Base-by-base conservation (phyloP, 148 eudicot species). In the Polygonum maritimum region DNA sequence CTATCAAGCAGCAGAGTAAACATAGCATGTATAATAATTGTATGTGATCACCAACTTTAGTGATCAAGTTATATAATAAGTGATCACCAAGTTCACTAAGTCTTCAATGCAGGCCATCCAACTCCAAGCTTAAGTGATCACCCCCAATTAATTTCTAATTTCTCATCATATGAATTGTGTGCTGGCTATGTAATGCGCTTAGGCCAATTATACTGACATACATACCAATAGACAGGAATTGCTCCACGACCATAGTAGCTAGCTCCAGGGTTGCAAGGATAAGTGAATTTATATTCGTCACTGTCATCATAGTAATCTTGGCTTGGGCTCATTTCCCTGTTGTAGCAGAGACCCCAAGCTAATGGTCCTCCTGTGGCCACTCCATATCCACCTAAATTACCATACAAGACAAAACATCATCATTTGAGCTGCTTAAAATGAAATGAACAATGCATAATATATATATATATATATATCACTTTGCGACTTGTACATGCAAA, bases 331-430 rank as follows among this genome's bases (percentile, higher is more conserved):
- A 92, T 63, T 84, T 92, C 98, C 78, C 81, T 89, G 81, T 89
- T 96, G 87, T 89, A 92, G 85, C 99, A 96, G 69, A 96, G 91
- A 75, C 99, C 99, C 98, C 98, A 96, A 7, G 99, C 94, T 67
- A 76, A 74, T 12, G 98, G 98, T 77, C 99, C 99, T 49, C 99
- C 99, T 0, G 92, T 89, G 47, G 91, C 98, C 47, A 96, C 99
- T 69, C 90, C 89, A 86, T 89, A 91, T 76, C 99, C 99, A 87
- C 98, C 99, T 96, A 84, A 81, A 82, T 51, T 69, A 35, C 39
- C 71, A 76, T 63, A 26, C 31, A 78, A 57, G 70, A 0, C 41
- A 40, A 36, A 48, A 3, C 69, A 21, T 67, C 52, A 40, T 55
- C 67, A 51, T 36, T 40, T 39, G 60, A 74, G 49, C 55, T 14